Evolutionary conservation across 2,329 filamentous ascomycete genomes (phyloP).

Genomic region (Cordyceps javanica): DNA sequence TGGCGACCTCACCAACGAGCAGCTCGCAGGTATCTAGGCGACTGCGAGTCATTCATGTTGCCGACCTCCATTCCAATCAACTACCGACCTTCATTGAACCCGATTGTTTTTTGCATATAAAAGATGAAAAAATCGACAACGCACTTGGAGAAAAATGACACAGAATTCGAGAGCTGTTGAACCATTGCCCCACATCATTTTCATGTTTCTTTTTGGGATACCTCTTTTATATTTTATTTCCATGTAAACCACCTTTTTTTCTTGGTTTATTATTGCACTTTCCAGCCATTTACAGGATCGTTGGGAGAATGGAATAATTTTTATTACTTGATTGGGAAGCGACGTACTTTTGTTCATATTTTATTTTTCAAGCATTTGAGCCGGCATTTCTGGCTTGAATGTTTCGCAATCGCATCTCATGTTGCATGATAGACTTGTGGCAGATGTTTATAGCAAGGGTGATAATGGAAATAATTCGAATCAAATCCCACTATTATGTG

Average conservation of each 20-base stretch:
- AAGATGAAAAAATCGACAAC: neutral
- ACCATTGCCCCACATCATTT: neutral
- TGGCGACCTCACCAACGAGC: constrained; percentile 42
- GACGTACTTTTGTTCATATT: constrained; percentile 3
- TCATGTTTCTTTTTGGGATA: constrained; percentile 10
- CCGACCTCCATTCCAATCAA: neutral
- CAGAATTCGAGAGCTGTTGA: neutral
- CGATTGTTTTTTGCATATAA: constrained; percentile 5
- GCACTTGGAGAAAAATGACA: neutral
- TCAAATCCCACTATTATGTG: neutral
- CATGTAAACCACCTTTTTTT: constrained; percentile 6
- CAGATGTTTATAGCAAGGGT: constrained; percentile 1
- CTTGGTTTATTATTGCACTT: constrained; percentile 1
- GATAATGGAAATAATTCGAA: constrained; percentile 3
- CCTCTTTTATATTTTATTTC: constrained; percentile 3
- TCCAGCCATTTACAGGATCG: constrained; percentile 3
- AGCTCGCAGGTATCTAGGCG: constrained; percentile 40
- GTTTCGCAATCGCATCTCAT: constrained; percentile 6
- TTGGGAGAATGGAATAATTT: constrained; percentile 10
- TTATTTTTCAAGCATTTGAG: neutral
- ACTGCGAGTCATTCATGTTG: neutral
- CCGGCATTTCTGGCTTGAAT: neutral
- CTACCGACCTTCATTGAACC: neutral
- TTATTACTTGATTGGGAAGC: constrained; percentile 8
- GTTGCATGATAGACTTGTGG: constrained; percentile 12